Percentiles rank a stretch among this genome's conserved stretches.
Evolutionary conservation across 2,329 filamentous ascomycete species (phyloP).

Genomic region (Uncinocarpus reesii): DNA sequence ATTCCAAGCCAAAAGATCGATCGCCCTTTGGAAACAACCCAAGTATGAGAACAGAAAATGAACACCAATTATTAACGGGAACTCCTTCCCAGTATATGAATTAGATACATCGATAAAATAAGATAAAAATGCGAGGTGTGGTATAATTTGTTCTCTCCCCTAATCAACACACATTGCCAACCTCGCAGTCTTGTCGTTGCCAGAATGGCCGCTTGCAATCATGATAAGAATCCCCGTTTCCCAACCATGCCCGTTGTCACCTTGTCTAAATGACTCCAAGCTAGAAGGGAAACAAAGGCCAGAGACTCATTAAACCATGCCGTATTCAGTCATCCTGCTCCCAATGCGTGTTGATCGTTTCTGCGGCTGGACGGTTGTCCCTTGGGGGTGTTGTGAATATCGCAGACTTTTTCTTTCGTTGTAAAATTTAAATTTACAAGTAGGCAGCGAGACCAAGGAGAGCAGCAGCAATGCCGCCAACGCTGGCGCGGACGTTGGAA

Average conservation of each 20-base stretch:
- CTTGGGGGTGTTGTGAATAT: too few relatives aligned
- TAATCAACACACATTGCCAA: conserved; percentile 1
- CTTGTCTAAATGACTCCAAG: too few relatives aligned
- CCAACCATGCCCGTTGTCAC: background rate
- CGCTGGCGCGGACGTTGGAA: conserved; percentile 13
- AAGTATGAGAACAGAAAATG: background rate
- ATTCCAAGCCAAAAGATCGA: background rate
- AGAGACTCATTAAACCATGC: background rate
- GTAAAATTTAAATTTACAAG: conserved; percentile 35
- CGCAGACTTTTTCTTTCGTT: too few relatives aligned
- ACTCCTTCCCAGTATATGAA: conserved; percentile 1
- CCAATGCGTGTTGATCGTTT: background rate
- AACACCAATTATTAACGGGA: conserved; percentile 11
- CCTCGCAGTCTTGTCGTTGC: background rate
- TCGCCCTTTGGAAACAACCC: background rate
- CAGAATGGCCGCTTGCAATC: background rate
- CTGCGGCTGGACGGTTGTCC: background rate
- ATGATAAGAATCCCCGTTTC: background rate
- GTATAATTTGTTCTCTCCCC: conserved; percentile 4
- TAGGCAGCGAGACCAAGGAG: conserved; percentile 26
- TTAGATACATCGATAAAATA: conserved; percentile 11
- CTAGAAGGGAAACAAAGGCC: background rate
- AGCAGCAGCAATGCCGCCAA: conserved; percentile 18
- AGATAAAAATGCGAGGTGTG: background rate
- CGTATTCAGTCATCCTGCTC: background rate